Conservation (phyloP, 2,329 filamentous ascomycete genomes). For the Epichloe sp. region DNA sequence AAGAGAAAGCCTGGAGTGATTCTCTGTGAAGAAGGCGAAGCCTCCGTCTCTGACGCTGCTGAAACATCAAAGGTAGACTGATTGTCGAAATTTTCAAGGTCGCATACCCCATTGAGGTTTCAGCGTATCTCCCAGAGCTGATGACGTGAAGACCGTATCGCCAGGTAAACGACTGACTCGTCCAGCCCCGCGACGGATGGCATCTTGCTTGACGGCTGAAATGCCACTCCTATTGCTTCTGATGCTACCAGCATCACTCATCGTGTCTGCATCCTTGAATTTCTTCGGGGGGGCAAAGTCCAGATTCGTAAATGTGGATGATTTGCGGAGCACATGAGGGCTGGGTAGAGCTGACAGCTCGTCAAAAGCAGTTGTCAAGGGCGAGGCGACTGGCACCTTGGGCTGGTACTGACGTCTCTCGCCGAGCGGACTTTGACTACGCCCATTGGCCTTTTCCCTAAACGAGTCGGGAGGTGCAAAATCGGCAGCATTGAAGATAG, state of each 20-base stretch:
- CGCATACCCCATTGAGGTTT: slow-evolving; percentile 49
- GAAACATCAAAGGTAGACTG: not conserved
- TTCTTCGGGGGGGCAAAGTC: slow-evolving; percentile 76
- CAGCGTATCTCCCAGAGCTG: slow-evolving; percentile 48
- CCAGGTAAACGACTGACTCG: slow-evolving; percentile 74
- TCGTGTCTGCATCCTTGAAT: slow-evolving; percentile 48
- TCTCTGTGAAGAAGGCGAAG: no score
- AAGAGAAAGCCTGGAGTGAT: no score
- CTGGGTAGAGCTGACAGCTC: slow-evolving; percentile 77
- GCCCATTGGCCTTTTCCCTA: slow-evolving; percentile 56
- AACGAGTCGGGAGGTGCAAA: slow-evolving; percentile 69
- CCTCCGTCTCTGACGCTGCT: not conserved
- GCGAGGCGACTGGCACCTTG: slow-evolving; percentile 60
- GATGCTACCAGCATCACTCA: slow-evolving; percentile 56
- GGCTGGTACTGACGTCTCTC: slow-evolving; percentile 62
- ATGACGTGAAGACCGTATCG: slow-evolving; percentile 65
- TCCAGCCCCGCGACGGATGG: slow-evolving; percentile 72
- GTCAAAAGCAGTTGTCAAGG: slow-evolving; percentile 72
- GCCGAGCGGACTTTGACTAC: slow-evolving; percentile 49
- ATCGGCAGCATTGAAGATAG: slow-evolving; percentile 55
- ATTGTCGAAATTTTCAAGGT: slow-evolving; percentile 14
- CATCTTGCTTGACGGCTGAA: slow-evolving; percentile 53
- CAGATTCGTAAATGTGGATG: slow-evolving; percentile 61
- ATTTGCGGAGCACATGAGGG: slow-evolving; percentile 70
- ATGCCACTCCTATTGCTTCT: slow-evolving; percentile 57